Percentiles rank a stretch among this genome's conserved stretches.
These are phyloP conservation scores for Excoecaria cochinchinensis DNA, from an alignment of 345 rosid species.

Conservation along the genomic window DNA sequence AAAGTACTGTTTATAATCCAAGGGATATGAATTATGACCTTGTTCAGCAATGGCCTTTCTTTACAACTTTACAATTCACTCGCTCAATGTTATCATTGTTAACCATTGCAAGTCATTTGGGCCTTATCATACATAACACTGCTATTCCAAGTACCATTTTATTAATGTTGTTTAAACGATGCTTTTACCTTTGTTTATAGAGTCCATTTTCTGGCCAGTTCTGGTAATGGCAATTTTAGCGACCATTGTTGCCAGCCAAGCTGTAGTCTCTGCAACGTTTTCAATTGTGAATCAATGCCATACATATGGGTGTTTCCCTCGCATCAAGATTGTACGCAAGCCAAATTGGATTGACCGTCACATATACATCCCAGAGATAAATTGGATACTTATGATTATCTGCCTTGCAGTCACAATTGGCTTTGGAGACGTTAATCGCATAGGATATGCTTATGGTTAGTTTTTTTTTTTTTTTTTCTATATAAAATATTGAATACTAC, in stretches of 20 bases:
- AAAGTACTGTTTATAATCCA: not conserved
- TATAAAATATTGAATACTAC: not conserved
- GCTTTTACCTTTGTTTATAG: slow-evolving; percentile 38
- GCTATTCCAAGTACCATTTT: not conserved
- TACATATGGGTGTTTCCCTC: slow-evolving; percentile 91
- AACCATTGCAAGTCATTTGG: not conserved
- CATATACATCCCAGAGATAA: too few species aligned
- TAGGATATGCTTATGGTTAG: slow-evolving; percentile 89
- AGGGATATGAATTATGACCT: not conserved
- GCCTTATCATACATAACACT: not conserved
- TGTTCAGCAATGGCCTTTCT: not conserved
- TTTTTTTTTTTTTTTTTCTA: not conserved
- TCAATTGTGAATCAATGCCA: slow-evolving; percentile 79
- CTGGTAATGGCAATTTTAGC: slow-evolving; percentile 70
- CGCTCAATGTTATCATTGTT: not conserved
- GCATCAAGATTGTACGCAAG: slow-evolving; percentile 84
- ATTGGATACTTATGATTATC: slow-evolving; percentile 42
- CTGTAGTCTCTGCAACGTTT: slow-evolving; percentile 74
- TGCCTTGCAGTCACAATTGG: slow-evolving; percentile 64
- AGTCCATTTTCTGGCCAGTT: slow-evolving; percentile 73
- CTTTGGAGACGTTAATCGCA: slow-evolving; percentile 52
- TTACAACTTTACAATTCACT: not conserved
- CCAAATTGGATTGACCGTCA: not conserved
- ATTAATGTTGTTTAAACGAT: slow-evolving; percentile 9
- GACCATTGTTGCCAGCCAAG: slow-evolving; percentile 82